Conservation (phyloP, 345 rosid species). For the Hibiscus mutabilis region DNA sequence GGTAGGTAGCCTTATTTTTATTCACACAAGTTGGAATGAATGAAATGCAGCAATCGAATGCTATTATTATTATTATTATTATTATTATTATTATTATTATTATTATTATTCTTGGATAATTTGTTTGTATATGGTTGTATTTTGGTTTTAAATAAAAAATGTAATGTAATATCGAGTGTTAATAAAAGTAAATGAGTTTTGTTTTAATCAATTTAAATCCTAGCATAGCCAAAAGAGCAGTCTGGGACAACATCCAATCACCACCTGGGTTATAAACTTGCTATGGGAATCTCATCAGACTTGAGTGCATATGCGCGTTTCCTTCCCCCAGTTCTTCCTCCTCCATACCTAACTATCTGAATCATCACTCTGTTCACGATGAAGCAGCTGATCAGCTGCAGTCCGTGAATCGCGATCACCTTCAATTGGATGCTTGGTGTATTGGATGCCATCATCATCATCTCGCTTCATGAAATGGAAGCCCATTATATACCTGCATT, state of each 20-base stretch:
- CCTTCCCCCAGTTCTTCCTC: background rate
- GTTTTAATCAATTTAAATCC: background rate
- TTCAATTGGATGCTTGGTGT: background rate
- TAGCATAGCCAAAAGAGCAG: background rate
- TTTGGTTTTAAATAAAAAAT: background rate
- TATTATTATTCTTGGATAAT: background rate
- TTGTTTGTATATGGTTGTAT: background rate
- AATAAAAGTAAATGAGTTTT: background rate
- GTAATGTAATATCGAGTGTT: background rate
- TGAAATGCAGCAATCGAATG: background rate
- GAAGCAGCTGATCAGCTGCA: constrained; percentile 11
- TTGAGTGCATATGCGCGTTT: background rate
- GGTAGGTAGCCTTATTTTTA: background rate
- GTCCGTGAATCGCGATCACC: background rate
- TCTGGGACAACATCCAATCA: background rate
- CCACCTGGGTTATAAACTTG: background rate
- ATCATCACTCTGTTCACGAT: background rate
- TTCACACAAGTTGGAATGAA: background rate
- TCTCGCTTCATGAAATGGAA: constrained; percentile 50
- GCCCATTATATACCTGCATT: constrained; percentile 54
- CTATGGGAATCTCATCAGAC: background rate
- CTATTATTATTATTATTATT: background rate
- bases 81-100: background rate
- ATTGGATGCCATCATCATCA: constrained; percentile 9
- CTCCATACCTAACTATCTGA: background rate